Evolutionary conservation across 805 yeast genomes (phyloP), one percentile per base, ranked within the genome.

Genomic region (Teunomyces lycoperdinae): DNA sequence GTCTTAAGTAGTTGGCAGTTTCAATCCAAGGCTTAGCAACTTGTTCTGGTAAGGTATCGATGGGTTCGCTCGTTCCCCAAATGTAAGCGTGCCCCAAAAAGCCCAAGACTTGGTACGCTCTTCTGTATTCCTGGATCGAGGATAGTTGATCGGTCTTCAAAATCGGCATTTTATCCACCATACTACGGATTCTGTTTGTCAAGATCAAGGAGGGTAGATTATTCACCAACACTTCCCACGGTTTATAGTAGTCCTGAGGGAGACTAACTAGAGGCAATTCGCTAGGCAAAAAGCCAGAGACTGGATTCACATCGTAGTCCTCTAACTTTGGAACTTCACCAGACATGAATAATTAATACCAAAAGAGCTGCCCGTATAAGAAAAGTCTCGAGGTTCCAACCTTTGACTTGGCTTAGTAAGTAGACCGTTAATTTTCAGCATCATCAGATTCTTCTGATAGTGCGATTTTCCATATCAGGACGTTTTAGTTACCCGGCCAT

Each of bases 21-120:
- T 67, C 68, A 2, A 87, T 53, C 69, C 89, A 77, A 0, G 98
- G 97, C 44, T 71, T 66, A 1, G 96, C 85, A 17, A 91, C 58
- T 51, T 79, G 81, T 42, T 62, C 67, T 0, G 97, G 97, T 11
- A 92, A 64, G 36, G 66, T 71, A 50, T 85, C 84, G 9, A 68
- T 64, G 13, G 95, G 86, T 42, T 65, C 63, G 47, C 80, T 81
- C 16, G 80, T 80, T 1, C 89, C 85, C 98, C 98, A 91, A 20
- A 91, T 83, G 61, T 91, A 91, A 1, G 94, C 96, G 64, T 91
- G 96, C 2, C 89, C 78, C 40, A 92, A 64, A 58, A 90, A 91
- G 9, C 92, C 84, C 27, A 91, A 72, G 2, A 89, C 70, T 13
- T 87, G 82, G 65, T 87, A 87, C 0, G 97, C 97, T 57, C 97